A percentile compares a stretch with the other conserved stretches of the same genome.
These are phyloP conservation scores for Aspergillus intermedius DNA, from an alignment of 2,329 filamentous ascomycete species.

Conservation along the genomic window DNA sequence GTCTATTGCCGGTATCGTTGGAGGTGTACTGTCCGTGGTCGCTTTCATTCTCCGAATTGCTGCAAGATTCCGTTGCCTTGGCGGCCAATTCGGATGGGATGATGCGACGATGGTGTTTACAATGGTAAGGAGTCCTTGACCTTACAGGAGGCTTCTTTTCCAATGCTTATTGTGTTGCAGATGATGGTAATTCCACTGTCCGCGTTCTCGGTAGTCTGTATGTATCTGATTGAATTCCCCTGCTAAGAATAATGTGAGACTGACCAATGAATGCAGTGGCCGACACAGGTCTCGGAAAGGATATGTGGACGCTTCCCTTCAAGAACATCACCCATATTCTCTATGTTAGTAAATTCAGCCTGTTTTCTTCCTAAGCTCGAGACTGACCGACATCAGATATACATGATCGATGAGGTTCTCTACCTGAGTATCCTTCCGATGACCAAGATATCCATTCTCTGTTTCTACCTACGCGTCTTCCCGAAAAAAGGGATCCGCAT, in stretches of 20 bases:
- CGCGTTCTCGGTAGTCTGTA: slow-evolving; percentile 21
- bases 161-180: slow-evolving; percentile 1
- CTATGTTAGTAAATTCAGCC: slow-evolving; percentile 20
- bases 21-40: slow-evolving; percentile 28
- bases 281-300: slow-evolving; percentile 35
- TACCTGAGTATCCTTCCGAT: slow-evolving; percentile 26
- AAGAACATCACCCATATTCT: slow-evolving; percentile 40
- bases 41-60: slow-evolving; percentile 31
- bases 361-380: slow-evolving; percentile 16
- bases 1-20: slow-evolving; percentile 27
- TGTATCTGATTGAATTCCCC: slow-evolving; percentile 1
- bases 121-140: slow-evolving; percentile 15
- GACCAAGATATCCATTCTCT: slow-evolving; percentile 29
- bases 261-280: slow-evolving; percentile 26
- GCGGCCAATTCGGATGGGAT: slow-evolving; percentile 35
- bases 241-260: slow-evolving; percentile 1
- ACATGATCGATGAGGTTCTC: slow-evolving; percentile 27
- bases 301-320: slow-evolving; percentile 41
- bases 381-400: slow-evolving; percentile 23
- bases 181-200: slow-evolving; percentile 17
- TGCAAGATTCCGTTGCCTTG: slow-evolving; percentile 29
- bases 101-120: slow-evolving; percentile 33
- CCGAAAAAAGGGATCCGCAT: slow-evolving; percentile 30
- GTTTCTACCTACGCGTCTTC: slow-evolving; percentile 39
- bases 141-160: background rate